A percentile compares a stretch with the other conserved stretches of the same genome.
These are phyloP conservation scores for Millerozyma miso DNA, from an alignment of 805 yeast species.

Conservation along the genomic window DNA sequence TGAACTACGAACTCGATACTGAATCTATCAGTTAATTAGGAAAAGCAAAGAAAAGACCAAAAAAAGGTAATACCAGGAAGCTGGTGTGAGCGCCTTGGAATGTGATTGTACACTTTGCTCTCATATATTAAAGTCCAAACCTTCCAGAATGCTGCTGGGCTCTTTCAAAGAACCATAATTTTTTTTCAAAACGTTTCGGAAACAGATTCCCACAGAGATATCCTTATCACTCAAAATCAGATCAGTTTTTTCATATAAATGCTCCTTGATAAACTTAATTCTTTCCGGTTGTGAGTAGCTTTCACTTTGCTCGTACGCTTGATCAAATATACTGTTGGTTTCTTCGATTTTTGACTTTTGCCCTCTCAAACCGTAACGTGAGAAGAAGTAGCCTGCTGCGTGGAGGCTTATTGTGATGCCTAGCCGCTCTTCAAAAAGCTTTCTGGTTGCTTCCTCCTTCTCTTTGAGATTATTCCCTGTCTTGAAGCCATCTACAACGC, in stretches of 20 bases:
- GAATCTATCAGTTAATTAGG: no score
- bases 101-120: no score
- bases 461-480: constrained; percentile 6
- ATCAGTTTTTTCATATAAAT: constrained; percentile 4
- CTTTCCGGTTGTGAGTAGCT: constrained; percentile 5
- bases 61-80: no score
- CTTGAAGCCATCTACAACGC: constrained; percentile 7
- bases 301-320: constrained; percentile 10
- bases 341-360: constrained; percentile 4
- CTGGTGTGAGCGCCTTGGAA: no score
- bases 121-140: not conserved
- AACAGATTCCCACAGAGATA: constrained; percentile 10
- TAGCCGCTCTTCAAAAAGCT: constrained; percentile 9
- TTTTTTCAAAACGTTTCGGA: constrained; percentile 13
- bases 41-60: no score
- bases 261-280: constrained; percentile 4
- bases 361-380: constrained; percentile 17
- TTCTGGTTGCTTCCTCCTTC: constrained; percentile 8
- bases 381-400: constrained; percentile 12
- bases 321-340: constrained; percentile 11
- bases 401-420: constrained; percentile 7
- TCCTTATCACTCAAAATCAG: constrained; percentile 10
- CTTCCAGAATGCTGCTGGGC: constrained; percentile 7
- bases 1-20: no score
- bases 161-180: constrained; percentile 13